phyloP scores from a whole-genome alignment of 177 flowering plant genomes.

The Vitis hybrid region DNA sequence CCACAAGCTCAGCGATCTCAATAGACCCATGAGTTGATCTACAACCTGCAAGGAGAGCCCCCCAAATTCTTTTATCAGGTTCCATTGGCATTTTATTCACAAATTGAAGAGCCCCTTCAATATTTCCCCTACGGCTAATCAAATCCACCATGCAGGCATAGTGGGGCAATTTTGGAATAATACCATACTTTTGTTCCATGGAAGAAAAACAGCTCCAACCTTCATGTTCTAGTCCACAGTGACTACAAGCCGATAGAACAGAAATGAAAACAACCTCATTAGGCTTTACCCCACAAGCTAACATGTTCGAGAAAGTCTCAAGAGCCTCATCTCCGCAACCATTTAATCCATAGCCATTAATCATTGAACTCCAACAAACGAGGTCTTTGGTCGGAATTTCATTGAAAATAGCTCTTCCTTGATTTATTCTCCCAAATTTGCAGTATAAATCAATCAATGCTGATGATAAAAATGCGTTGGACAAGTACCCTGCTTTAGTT shows the following conservation, averaged over 20 bases:
- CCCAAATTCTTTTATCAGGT: constrained; percentile 52
- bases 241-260: constrained; percentile 54
- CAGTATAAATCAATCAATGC: constrained; percentile 59
- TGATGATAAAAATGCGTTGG: constrained; percentile 37
- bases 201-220: constrained; percentile 46
- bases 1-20: constrained; percentile 43
- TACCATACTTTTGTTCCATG: constrained; percentile 39
- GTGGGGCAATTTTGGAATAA: constrained; percentile 45
- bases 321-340: constrained; percentile 50
- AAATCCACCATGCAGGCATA: constrained; percentile 65
- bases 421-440: constrained; percentile 44
- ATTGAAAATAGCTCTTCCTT: constrained; percentile 47
- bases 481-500: constrained; percentile 36
- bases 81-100: constrained; percentile 46
- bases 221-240: constrained; percentile 48
- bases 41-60: constrained; percentile 51
- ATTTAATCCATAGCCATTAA: constrained; percentile 55
- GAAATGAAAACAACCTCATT: constrained; percentile 47
- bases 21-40: constrained; percentile 21
- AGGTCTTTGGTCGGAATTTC: constrained; percentile 40
- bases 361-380: constrained; percentile 67
- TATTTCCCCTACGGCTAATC: constrained; percentile 44
- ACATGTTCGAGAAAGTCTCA: constrained; percentile 44
- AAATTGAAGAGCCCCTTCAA: constrained; percentile 46
- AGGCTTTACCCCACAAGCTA: constrained; percentile 37